These are phyloP conservation scores for Lepidium campestre DNA, from an alignment of 441 rosid species.

Conservation along the genomic window DNA sequence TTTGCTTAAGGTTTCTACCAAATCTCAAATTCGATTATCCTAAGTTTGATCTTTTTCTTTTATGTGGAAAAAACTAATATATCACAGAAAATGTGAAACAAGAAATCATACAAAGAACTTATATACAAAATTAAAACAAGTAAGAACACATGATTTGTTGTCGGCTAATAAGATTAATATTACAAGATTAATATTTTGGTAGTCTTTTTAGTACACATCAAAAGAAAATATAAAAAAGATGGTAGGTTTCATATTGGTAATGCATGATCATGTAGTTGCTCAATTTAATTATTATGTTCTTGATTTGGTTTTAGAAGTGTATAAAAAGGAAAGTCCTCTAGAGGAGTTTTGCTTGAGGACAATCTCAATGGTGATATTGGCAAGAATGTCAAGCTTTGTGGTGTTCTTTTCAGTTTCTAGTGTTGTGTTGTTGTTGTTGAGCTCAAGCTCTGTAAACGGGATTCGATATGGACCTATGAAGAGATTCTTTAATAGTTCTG, in stretches of 20 bases:
- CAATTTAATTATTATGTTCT: neutral
- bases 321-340: slow-evolving; percentile 1
- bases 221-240: neutral
- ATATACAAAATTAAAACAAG: no score
- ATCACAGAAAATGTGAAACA: no score
- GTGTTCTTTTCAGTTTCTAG: neutral
- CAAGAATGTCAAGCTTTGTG: slow-evolving; percentile 9
- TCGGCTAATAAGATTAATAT: no score
- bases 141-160: no score
- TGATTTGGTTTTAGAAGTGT: neutral
- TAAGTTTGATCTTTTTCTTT: no score
- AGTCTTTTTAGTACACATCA: neutral
- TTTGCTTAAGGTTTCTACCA: neutral
- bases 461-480: neutral
- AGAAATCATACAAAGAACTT: no score
- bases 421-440: slow-evolving; percentile 4
- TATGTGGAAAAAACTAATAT: no score
- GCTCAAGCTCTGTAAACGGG: slow-evolving; percentile 15
- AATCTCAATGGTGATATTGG: slow-evolving; percentile 7
- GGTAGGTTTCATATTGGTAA: slow-evolving; percentile 20
- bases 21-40: neutral
- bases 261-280: slow-evolving; percentile 12
- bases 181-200: no score
- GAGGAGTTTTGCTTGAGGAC: neutral
- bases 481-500: neutral